These are phyloP conservation scores for Hemisphaericaspora nanyangensis DNA, from an alignment of 805 yeast genomes.

Conservation along the genomic window DNA sequence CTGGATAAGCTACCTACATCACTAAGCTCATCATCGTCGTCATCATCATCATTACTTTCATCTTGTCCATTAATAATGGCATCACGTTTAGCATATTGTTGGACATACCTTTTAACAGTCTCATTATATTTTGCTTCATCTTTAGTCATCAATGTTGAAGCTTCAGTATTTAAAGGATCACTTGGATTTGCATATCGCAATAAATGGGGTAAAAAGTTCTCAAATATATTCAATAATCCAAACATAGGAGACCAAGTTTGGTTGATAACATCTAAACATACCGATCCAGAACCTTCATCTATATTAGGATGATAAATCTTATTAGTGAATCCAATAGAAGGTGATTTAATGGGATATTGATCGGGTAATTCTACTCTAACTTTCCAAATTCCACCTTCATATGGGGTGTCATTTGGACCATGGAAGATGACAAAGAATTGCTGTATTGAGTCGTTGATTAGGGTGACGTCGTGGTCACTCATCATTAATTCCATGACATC, in stretches of 20 bases:
- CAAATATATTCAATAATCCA: slow-evolving; percentile 86
- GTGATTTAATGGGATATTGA: slow-evolving; percentile 92
- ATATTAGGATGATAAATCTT: slow-evolving; percentile 94
- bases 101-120: slow-evolving; percentile 70
- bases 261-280: slow-evolving; percentile 92
- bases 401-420: slow-evolving; percentile 83
- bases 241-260: slow-evolving; percentile 99
- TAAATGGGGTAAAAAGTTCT: slow-evolving; percentile 88
- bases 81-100: slow-evolving; percentile 49
- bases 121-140: slow-evolving; percentile 64
- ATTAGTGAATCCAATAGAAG: slow-evolving; percentile 90
- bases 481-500: slow-evolving; percentile 96
- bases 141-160: slow-evolving; percentile 71
- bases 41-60: slow-evolving; percentile 30
- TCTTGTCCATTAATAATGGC: slow-evolving; percentile 39
- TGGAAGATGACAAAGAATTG: slow-evolving; percentile 80
- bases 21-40: slow-evolving; percentile 41
- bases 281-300: slow-evolving; percentile 86
- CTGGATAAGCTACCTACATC: slow-evolving; percentile 49
- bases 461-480: slow-evolving; percentile 87
- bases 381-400: slow-evolving; percentile 87
- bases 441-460: slow-evolving; percentile 73
- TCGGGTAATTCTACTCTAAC: slow-evolving; percentile 91
- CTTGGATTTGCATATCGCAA: slow-evolving; percentile 89
- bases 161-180: slow-evolving; percentile 90